Percentiles rank a stretch among this genome's conserved stretches.
These are phyloP conservation scores for Ganoderma sp. DNA, from an alignment of 1,284 basidiomycete genomes.

Conservation along the genomic window DNA sequence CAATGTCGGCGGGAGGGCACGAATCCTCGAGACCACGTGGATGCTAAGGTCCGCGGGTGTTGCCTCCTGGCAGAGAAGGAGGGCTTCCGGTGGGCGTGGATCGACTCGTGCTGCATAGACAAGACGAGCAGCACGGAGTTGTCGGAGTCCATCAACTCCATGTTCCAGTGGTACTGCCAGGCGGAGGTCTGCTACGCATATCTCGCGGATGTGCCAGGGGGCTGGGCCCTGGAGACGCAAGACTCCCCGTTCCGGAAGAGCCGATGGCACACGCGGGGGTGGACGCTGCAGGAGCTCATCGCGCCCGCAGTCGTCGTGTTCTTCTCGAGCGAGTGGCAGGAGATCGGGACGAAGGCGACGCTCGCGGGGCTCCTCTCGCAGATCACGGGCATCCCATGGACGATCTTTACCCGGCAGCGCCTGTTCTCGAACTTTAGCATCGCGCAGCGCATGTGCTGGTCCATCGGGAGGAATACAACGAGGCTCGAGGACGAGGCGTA, in stretches of 20 bases:
- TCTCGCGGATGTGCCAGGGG: slow-evolving; percentile 17
- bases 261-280: slow-evolving; percentile 23
- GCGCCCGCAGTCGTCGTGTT: slow-evolving; percentile 20
- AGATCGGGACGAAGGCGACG: slow-evolving; percentile 19
- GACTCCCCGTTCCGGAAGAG: slow-evolving; percentile 14
- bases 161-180: slow-evolving; percentile 23
- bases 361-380: slow-evolving; percentile 14
- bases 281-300: slow-evolving; percentile 27
- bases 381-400: slow-evolving; percentile 13
- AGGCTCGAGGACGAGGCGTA: slow-evolving; percentile 24
- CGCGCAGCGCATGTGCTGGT: slow-evolving; percentile 26
- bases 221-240: not conserved
- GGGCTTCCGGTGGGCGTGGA: slow-evolving; percentile 24
- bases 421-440: slow-evolving; percentile 15
- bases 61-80: slow-evolving; percentile 13
- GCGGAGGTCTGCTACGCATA: slow-evolving; percentile 25
- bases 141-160: slow-evolving; percentile 30
- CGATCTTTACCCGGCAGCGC: slow-evolving; percentile 11
- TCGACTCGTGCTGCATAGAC: slow-evolving; percentile 28
- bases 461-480: slow-evolving; percentile 15
- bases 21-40: slow-evolving; percentile 8
- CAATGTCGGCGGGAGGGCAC: not conserved
- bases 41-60: slow-evolving; percentile 8
- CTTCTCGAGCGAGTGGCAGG: slow-evolving; percentile 18
- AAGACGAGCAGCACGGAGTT: slow-evolving; percentile 26